Conservation (phyloP, 345 rosid genomes). For the Mercurialis annua region DNA sequence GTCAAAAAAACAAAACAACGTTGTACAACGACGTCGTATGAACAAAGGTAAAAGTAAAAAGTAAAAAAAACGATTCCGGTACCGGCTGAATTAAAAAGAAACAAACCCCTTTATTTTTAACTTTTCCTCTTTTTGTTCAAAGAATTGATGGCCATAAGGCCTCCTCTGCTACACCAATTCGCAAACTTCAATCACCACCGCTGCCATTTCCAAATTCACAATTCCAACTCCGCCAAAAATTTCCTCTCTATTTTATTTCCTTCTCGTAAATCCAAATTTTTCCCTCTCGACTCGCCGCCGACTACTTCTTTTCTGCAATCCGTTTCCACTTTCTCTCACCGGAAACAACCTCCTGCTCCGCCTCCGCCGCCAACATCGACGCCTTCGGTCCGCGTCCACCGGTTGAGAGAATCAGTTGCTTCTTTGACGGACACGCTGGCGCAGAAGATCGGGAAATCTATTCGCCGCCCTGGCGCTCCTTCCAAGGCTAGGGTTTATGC, state of each 20-base stretch:
- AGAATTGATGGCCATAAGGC: slow-evolving; percentile 77
- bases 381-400: slow-evolving; percentile 7
- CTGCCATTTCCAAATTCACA: no score
- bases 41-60: not conserved
- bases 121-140: not conserved
- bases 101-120: not conserved
- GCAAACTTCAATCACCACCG: slow-evolving; percentile 31
- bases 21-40: not conserved
- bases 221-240: slow-evolving; percentile 8
- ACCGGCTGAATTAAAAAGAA: slow-evolving; percentile 13
- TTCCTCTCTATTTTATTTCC: slow-evolving; percentile 5
- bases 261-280: not conserved
- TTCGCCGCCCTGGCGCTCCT: slow-evolving; percentile 91
- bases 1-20: no score
- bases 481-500: slow-evolving; percentile 94
- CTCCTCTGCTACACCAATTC: slow-evolving; percentile 39
- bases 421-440: slow-evolving; percentile 68
- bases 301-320: slow-evolving; percentile 15
- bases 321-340: slow-evolving; percentile 6
- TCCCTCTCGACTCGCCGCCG: slow-evolving; percentile 12
- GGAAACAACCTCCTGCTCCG: not conserved
- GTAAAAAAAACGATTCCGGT: slow-evolving; percentile 1
- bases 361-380: slow-evolving; percentile 38
- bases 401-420: slow-evolving; percentile 22
- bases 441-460: slow-evolving; percentile 92